Evolutionary conservation across 805 yeast genomes (phyloP).

Genomic region (Teunomyces funiuensis): DNA sequence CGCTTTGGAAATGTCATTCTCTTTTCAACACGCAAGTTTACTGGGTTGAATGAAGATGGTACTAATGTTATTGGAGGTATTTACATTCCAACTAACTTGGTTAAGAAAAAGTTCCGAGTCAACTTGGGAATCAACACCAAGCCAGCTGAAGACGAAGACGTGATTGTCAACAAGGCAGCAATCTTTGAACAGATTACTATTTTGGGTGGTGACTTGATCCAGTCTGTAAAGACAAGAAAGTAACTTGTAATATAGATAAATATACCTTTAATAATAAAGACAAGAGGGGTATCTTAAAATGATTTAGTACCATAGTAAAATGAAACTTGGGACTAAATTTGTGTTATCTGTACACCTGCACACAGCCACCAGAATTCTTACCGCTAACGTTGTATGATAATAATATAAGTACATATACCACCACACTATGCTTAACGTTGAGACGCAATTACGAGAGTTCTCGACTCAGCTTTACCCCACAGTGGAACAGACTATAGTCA

Average conservation of each 20-base stretch:
- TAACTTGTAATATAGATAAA: slow-evolving; percentile 6
- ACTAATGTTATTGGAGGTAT: slow-evolving; percentile 74
- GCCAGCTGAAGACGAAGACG: slow-evolving; percentile 56
- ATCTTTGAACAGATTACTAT: slow-evolving; percentile 68
- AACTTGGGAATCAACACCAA: slow-evolving; percentile 71
- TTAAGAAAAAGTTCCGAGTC: slow-evolving; percentile 71
- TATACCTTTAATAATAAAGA: slow-evolving; percentile 7
- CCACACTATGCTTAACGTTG: slow-evolving; percentile 7
- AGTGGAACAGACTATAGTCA: slow-evolving; percentile 37
- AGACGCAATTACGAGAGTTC: slow-evolving; percentile 26
- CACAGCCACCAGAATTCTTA: too few relatives aligned
- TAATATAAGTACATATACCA: too few relatives aligned
- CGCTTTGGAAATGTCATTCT: slow-evolving; percentile 68
- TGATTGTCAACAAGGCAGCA: slow-evolving; percentile 67
- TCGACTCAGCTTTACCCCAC: slow-evolving; percentile 31
- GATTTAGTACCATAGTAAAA: too few relatives aligned
- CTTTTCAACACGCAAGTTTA: slow-evolving; percentile 61
- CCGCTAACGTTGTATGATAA: neutral
- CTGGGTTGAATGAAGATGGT: slow-evolving; percentile 55
- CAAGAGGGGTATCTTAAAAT: neutral
- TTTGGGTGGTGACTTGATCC: slow-evolving; percentile 65
- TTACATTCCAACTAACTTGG: slow-evolving; percentile 64
- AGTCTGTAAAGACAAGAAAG: slow-evolving; percentile 36
- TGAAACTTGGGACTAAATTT: too few relatives aligned
- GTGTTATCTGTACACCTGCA: too few relatives aligned